phyloP scores from a whole-genome alignment of 352 stramenopile species.

The Phytophthora pistaciae region DNA sequence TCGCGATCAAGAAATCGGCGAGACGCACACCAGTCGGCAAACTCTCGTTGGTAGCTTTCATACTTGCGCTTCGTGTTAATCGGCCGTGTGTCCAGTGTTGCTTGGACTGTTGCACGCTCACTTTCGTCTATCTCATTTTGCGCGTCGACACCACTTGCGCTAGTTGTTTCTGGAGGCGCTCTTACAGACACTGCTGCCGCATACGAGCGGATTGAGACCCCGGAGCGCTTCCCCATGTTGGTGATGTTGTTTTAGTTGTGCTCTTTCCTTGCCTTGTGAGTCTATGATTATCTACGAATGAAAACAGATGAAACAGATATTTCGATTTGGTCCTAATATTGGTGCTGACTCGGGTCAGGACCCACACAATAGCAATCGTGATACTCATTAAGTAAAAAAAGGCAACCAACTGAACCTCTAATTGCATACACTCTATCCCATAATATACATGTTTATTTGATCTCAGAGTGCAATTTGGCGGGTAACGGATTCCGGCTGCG shows the following conservation, averaged over 20 bases:
- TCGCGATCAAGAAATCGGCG: neutral
- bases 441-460: too few species aligned
- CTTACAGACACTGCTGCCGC: too few species aligned
- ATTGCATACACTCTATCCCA: too few species aligned
- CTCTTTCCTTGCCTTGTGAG: too few species aligned
- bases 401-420: too few species aligned
- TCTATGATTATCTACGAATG: too few species aligned
- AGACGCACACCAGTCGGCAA: neutral
- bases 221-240: too few species aligned
- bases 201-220: too few species aligned
- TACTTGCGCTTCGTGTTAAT: neutral
- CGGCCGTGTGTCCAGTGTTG: neutral
- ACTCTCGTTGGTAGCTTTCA: neutral
- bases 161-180: neutral
- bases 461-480: too few species aligned
- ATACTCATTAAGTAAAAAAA: neutral
- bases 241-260: too few species aligned
- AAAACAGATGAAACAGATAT: neutral
- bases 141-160: neutral
- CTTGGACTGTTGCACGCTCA: neutral
- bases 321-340: neutral
- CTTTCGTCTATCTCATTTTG: neutral
- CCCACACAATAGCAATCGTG: neutral
- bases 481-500: too few species aligned
- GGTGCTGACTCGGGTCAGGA: neutral